Conservation (phyloP, 1,284 basidiomycete species). For the Termitomyces sp. region DNA sequence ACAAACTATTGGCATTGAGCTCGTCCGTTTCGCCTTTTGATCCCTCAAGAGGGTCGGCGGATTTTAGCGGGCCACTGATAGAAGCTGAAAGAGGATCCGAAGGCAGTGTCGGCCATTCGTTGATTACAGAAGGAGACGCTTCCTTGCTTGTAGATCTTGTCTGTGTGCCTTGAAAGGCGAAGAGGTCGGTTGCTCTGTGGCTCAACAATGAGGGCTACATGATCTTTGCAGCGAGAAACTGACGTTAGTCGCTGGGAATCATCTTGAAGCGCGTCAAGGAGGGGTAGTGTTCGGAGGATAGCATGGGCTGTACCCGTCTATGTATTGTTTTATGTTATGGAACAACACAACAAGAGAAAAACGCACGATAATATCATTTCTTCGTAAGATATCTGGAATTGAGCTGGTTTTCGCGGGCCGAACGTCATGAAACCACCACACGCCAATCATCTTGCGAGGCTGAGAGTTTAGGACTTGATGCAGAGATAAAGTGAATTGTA, state of each 20-base stretch:
- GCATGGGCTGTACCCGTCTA: slow-evolving; percentile 76
- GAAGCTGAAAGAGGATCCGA: slow-evolving; percentile 53
- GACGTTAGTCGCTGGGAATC: slow-evolving; percentile 60
- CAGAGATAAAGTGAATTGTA: slow-evolving; percentile 42
- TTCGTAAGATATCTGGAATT: slow-evolving; percentile 72
- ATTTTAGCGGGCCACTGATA: slow-evolving; percentile 38
- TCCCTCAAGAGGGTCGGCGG: slow-evolving; percentile 29
- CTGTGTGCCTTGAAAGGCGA: slow-evolving; percentile 69
- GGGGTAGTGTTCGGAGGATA: slow-evolving; percentile 59
- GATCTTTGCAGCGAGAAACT: slow-evolving; percentile 18
- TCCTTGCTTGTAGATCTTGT: slow-evolving; percentile 39
- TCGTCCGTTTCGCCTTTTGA: slow-evolving; percentile 44
- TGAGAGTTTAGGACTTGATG: slow-evolving; percentile 15
- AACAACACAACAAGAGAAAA: not conserved
- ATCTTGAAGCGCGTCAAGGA: slow-evolving; percentile 65
- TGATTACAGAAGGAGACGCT: slow-evolving; percentile 50
- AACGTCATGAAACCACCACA: slow-evolving; percentile 70
- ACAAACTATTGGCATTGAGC: slow-evolving; percentile 56
- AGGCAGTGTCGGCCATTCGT: slow-evolving; percentile 62
- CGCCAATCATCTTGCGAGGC: slow-evolving; percentile 33
- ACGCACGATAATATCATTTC: slow-evolving; percentile 56
- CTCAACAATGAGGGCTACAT: slow-evolving; percentile 9
- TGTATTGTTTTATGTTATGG: slow-evolving; percentile 8
- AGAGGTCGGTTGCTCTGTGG: slow-evolving; percentile 64
- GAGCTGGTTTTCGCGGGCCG: slow-evolving; percentile 32